A percentile compares a stretch with the other conserved stretches of the same genome.
Conservation (phyloP, 1,284 basidiomycete genomes). For the Cutaneotrichosporon cutaneum region DNA sequence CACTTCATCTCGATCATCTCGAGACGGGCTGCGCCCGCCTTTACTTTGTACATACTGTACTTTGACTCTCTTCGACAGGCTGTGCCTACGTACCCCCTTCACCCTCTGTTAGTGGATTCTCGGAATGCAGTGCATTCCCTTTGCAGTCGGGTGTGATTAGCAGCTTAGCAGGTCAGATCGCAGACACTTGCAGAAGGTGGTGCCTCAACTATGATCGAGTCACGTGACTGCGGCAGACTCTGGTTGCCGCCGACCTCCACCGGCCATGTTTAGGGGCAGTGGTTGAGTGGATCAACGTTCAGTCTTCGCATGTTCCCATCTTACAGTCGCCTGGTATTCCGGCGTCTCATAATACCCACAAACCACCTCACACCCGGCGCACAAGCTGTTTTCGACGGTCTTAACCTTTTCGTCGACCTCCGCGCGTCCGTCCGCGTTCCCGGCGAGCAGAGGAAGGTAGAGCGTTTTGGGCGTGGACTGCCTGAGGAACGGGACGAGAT, state of each 20-base stretch:
- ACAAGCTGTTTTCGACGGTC: not conserved
- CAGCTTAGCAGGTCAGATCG: too few species aligned
- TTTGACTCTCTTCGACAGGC: not conserved
- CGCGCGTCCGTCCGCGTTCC: not conserved
- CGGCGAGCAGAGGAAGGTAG: not conserved
- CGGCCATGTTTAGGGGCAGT: not conserved
- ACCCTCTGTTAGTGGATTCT: not conserved
- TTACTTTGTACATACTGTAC: not conserved
- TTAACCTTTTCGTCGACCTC: not conserved
- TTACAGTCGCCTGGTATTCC: not conserved
- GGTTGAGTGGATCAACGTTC: not conserved
- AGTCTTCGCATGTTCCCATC: constrained; percentile 4
- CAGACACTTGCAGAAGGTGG: too few species aligned
- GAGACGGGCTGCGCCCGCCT: not conserved
- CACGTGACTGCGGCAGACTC: not conserved
- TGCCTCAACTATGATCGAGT: not conserved
- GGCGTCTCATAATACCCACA: constrained; percentile 3
- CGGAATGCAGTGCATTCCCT: constrained; percentile 6
- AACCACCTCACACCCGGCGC: not conserved
- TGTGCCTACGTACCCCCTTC: not conserved
- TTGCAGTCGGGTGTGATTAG: not conserved
- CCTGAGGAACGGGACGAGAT: not conserved
- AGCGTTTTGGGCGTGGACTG: not conserved
- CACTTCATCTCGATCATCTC: not conserved
- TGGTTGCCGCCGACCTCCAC: not conserved